A percentile compares a stretch with the other conserved stretches of the same genome.
phyloP scores from a whole-genome alignment of 2,329 filamentous ascomycete species.

The Aspergillus ibericus region DNA sequence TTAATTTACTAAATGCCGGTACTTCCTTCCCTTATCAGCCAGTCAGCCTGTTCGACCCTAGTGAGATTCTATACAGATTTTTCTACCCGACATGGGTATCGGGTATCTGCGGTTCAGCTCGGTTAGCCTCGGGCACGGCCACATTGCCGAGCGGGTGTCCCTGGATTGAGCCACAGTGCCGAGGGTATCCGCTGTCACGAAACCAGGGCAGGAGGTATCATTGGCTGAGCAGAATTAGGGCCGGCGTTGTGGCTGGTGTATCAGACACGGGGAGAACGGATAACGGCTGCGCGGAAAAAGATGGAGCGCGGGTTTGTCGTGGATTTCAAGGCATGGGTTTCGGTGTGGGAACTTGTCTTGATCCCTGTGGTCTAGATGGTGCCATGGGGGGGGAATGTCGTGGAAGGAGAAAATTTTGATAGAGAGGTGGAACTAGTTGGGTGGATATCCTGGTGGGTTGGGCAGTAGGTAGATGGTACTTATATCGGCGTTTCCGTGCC shows the following conservation, averaged over 20 bases:
- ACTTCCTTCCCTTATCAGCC: background rate
- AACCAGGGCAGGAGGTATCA: background rate
- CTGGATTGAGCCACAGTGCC: background rate
- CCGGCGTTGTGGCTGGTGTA: slow-evolving; percentile 1
- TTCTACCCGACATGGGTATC: background rate
- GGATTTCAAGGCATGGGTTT: background rate
- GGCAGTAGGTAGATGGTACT: no score
- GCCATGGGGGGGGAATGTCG: background rate
- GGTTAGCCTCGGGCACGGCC: background rate
- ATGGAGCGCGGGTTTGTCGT: background rate
- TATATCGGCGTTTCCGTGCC: background rate
- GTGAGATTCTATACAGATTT: background rate
- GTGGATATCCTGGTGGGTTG: background rate
- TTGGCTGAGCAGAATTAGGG: background rate
- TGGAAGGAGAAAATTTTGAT: background rate
- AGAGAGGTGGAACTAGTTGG: background rate
- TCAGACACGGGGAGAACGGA: background rate
- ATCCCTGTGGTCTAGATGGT: background rate
- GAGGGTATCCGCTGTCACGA: background rate
- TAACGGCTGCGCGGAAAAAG: background rate
- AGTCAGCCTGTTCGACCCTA: no score
- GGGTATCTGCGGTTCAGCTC: background rate
- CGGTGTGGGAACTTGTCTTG: background rate
- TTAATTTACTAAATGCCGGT: no score
- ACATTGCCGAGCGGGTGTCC: background rate